A percentile compares a stretch with the other conserved stretches of the same genome.
phyloP scores from a whole-genome alignment of 129 eudicot genomes.

The Arctium minus region DNA sequence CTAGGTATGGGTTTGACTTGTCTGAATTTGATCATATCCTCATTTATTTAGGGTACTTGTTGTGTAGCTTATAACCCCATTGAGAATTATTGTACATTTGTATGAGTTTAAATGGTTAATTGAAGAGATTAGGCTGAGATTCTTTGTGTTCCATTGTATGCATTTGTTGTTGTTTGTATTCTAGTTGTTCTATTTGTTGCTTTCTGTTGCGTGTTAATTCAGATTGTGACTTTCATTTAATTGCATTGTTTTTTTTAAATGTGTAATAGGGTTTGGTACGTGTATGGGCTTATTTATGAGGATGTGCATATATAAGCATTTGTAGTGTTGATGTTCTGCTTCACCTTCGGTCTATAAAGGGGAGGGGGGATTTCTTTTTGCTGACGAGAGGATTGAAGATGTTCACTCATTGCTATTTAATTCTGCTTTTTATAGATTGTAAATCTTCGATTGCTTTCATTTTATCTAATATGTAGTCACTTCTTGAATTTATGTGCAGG shows the following conservation, averaged over 20 bases:
- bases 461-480: neutral
- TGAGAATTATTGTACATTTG: neutral
- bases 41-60: slow-evolving; percentile 5
- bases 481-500: slow-evolving; percentile 14
- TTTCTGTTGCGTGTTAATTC: neutral
- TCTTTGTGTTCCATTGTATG: neutral
- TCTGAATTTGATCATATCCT: neutral
- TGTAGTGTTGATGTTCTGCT: neutral
- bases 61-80: neutral
- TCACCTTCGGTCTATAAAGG: neutral
- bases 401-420: neutral
- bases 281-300: slow-evolving; percentile 1
- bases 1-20: slow-evolving; percentile 7
- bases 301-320: neutral
- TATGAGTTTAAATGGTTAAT: neutral
- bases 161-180: neutral
- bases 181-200: slow-evolving; percentile 9
- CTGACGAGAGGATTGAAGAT: neutral
- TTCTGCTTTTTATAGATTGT: neutral
- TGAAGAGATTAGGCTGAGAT: slow-evolving; percentile 2
- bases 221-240: neutral
- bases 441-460: slow-evolving; percentile 1
- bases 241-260: neutral
- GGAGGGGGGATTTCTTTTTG: neutral
- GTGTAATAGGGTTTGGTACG: neutral